Evolutionary conservation across 371 early-diverging fungal genomes (phyloP), one percentile per base, ranked within the genome.

Genomic region (Mucor circinelloides): DNA sequence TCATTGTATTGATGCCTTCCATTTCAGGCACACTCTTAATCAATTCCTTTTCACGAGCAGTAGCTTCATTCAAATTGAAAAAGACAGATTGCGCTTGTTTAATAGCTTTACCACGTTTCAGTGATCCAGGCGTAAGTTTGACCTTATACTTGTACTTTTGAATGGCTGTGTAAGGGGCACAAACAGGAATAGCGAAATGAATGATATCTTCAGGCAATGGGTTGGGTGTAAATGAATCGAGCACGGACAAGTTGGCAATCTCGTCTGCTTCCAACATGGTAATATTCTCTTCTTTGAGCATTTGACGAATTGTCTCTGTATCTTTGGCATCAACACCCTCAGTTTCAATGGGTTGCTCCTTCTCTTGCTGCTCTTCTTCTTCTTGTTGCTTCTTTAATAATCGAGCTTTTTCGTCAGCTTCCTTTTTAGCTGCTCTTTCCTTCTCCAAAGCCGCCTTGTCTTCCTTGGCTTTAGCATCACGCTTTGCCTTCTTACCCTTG

Each of bases 141-240:
- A 97, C 94, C 78, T 94, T 95, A 82, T 95, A 99, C 79, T 96
- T 97, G 88, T 92, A 97, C 61, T 90, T 89, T 27, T 91, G 89
- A 17, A 99, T 78, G 1, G 94, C 85, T 5, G 79, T 72, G 78
- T 96, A 99, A 0, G 99, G 99, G 4, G 98, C 99, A 72, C 96
- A 94, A 2, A 99, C 94, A 1, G 99, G 96, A 21, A 99, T 84
- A n/a, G 96, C 95, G 79, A 89, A 93, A 59, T 89, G 85, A 17
- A 97, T 68, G 38, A 87, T 89, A 78, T 99, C 98, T n/a, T 89
- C 89, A 0, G 88, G 82, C 48, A 87, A 67, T 6, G 95, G 97
- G 36, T 84, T 80, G 3, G 92, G 88, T 4, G 93, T 96, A 52
- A 98, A 76, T 6, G 85, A 85, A 77, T 97, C 96, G 57, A 96